Evolutionary conservation across 2,329 filamentous ascomycete species (phyloP), one percentile per base, ranked within the genome.

Genomic region (Penicillium sp.): DNA sequence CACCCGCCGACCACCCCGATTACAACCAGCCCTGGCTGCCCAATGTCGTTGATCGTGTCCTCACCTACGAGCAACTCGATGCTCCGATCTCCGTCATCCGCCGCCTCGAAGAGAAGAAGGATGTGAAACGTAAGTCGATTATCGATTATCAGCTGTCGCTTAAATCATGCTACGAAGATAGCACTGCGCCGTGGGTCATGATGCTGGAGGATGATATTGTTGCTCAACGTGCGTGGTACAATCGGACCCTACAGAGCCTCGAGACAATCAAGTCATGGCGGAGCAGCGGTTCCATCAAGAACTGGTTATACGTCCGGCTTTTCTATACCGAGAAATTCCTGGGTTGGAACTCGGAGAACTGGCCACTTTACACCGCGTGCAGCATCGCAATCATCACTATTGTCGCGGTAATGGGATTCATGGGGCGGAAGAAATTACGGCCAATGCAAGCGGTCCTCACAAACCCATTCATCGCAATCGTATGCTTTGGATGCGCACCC

Each of bases 181-280:
- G 73, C 8, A 73, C 74, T 23, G 76, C 79, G 9, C 75, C 75
- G 8, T 82, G 81, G 68, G 76, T 81, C 55, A 71, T 76, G 19
- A 77, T 83, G 58, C 69, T 84, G 8, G 82, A 84, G 65, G 82
- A 83, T 62, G 82, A 83, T 62, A 75, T 79, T 7, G 64, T 84
- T 9, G 81, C 80, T 35, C 76, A 80, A 69, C 76, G 79, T 41
- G 76, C 78, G 8, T 84, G 82, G 82, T 82, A 79, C 62, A 70
- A 75, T 44, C 74, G 77, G 9, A 79, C 78, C 0, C 70, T 79
- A 60, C 64, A 73, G 15, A 80, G 73, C 3, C 69, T 83, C 13
- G 64, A 74, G 26, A 65, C 70, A n/a, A 74, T 77, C 7, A 71
- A 79, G 50, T 54, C 60, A 1, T 64, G 64, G 66, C 50, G 49